Evolutionary conservation across 805 yeast species (phyloP), one percentile per base, ranked within the genome.

Genomic region (baker's yeast (Saccharomyces cerevisiae)): DNA sequence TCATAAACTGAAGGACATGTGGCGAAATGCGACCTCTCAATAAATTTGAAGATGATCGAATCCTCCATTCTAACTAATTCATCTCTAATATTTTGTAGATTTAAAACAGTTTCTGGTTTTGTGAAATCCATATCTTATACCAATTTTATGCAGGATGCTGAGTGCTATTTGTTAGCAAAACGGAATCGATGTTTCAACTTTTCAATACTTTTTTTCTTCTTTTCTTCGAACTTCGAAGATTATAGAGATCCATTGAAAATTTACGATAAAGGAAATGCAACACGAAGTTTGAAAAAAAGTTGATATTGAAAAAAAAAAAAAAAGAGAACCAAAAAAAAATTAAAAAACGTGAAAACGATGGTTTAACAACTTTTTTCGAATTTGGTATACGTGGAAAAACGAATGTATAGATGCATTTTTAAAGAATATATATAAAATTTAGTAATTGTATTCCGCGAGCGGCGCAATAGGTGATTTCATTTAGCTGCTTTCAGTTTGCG

Each of bases 41-140:
- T 91, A 61, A 94, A 80, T 54, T 85, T 87, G 76, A 91, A 94
- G 57, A 94, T 86, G 61, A 94, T 90, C 6, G 97, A 87, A 70
- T 94, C 98, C 67, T 94, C 99, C 97, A 94, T 89, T 53, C 96
- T 81, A 43, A 91, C 84, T 49, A 94, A 76, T 17, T 89, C 86
- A 56, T 80, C 83, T 58, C 99, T 82, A 63, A 94, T 94, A 71
- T 94, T 90, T 62, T 75, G 76, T 55, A 94, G 75, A 63, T 89
- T 81, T 51, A 94, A 77, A 6, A 89, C 96, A 0, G 95, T 80
- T 50, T 85, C 86, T 17, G 96, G 94, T 60, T 83, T 81, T 68
- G 80, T 79, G 70, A 90, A 91, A 72, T 91, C 95, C 96, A 91
- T 89, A 27, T 24, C 28, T 29, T 24, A 22, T 30, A 31, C 43